A percentile compares a stretch with the other conserved stretches of the same genome.
These are phyloP conservation scores for Dillenia turbinata DNA, from an alignment of 164 flowering plant species.

Conservation along the genomic window DNA sequence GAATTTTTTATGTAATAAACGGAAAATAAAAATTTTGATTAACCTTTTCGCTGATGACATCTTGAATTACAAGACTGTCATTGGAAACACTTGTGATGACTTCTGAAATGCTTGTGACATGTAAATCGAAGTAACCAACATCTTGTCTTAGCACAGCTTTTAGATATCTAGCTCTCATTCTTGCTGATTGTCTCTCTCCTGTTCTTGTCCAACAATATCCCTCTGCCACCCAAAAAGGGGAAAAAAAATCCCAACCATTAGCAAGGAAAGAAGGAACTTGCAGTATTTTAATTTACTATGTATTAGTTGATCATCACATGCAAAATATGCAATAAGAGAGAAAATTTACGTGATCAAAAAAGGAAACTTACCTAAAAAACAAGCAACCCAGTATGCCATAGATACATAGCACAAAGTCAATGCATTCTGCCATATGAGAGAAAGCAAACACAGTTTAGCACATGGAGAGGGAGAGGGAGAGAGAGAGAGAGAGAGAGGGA, in stretches of 20 bases:
- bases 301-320: too few relatives aligned
- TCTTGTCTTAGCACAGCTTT: constrained; percentile 86
- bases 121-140: constrained; percentile 73
- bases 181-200: constrained; percentile 74
- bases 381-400: constrained; percentile 30
- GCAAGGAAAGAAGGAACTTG: background rate
- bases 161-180: constrained; percentile 65
- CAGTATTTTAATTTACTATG: too few relatives aligned
- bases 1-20: background rate
- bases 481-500: too few relatives aligned
- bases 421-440: constrained; percentile 31
- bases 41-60: constrained; percentile 79
- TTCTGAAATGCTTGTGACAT: constrained; percentile 66
- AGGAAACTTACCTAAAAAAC: constrained; percentile 24
- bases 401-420: constrained; percentile 41
- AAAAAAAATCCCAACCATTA: background rate
- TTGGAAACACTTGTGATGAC: constrained; percentile 71
- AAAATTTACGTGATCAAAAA: too few relatives aligned
- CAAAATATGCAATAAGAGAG: too few relatives aligned
- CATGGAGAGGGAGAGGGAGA: too few relatives aligned
- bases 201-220: constrained; percentile 92
- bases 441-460: too few relatives aligned
- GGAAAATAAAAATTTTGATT: background rate
- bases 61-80: constrained; percentile 83
- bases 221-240: constrained; percentile 34